Base-by-base conservation (phyloP, 192 early-diverging fungal species). In the Backusella liffmaniae region DNA sequence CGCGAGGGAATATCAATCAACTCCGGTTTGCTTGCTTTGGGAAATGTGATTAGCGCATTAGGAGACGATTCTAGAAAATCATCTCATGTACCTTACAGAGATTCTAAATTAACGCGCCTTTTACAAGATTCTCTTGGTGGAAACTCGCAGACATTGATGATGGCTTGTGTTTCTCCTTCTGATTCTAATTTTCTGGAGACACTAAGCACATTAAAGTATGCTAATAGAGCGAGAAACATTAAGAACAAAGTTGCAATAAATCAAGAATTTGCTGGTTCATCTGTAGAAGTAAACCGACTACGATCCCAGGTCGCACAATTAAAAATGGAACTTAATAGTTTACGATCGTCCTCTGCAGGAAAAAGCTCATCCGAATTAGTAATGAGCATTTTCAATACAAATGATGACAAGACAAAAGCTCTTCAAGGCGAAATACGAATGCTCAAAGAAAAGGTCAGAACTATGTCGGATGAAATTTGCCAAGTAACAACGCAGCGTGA, bases 1-100 rank as follows among this genome's bases (percentile, higher is more conserved):
- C 93, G 94, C 75, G 97, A 99, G 77, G 97, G 97, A 67, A 99
- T 99, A 68, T 92, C 92, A 18, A 99, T 98, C 81, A 99, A 98
- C 83, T 92, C 96, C 32, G 98, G 97, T 5, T 83, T 99, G n/a
- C 84, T 98, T 67, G 96, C 97, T 1, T 89, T 99, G 26, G 98
- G 97, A 73, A 99, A 99, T 79, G 97, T 98, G 30, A 99, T 99
- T 66, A 96, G 94, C 21, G 96, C 97, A 0, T 86, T 99, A 26
- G 94, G 94, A 23, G 97, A 97, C 76, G 80, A 86, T 26, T 29
- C 77, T 6, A 86, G 84, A 68, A 87, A 88, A 37, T 73, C 80
- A 13, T 80, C 84, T 13, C 96, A 98, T 79, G 89, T 99, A 26
- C 98, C 98, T 1, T 99, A 98, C 76, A 91, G 98, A 44, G 97